Evolutionary conservation across 1,284 basidiomycete species (phyloP), one percentile per base, ranked within the genome.

Genomic region (Irpex sp.): DNA sequence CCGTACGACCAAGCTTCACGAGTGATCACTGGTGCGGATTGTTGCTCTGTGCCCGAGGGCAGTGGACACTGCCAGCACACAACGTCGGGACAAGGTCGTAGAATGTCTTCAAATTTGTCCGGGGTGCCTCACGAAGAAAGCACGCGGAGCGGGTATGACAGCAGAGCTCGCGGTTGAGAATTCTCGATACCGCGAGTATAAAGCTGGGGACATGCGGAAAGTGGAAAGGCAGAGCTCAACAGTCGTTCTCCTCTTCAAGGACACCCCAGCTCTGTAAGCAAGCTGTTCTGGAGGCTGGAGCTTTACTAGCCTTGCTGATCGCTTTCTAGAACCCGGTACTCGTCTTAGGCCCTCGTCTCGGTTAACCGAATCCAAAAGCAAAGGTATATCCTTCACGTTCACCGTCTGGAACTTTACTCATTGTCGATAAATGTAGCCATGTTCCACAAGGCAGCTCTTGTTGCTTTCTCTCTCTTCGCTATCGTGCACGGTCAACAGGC

Each of bases 401-500:
- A 26, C 53, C 31, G 60, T 63, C 62, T 71, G 13, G 11, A 13
- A 13, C 5, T 19, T 36, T 15, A 19, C 19, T 26, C 9, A 15
- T 26, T 51, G 21, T 31, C 26, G 19, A 21, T 11, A 57, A 35
- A 47, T 50, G 36, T 19, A 19, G 56, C 13, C 33, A 67, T 67
- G 66, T 67, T 67, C 66, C 64, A 43, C 59, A 58, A 58, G 15
- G 61, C 61, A 36, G 59, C 63, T 50, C 66, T 68, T 56, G n/a
- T 65, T 59, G 55, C 63, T 13, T 63, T 68, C 60, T 61, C 67
- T 13, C 57, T 65, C 55, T 33, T 62, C 57, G 67, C 66, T 36
- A 54, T 62, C 17, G 67, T 61, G 31, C 63, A 61, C 66, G 67
- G 62, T 53, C 67, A 68, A 57, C 67, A 68, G 55, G 61, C 61